phyloP scores from a whole-genome alignment of 2,329 filamentous ascomycete species.

The Drechslerella dactyloides region DNA sequence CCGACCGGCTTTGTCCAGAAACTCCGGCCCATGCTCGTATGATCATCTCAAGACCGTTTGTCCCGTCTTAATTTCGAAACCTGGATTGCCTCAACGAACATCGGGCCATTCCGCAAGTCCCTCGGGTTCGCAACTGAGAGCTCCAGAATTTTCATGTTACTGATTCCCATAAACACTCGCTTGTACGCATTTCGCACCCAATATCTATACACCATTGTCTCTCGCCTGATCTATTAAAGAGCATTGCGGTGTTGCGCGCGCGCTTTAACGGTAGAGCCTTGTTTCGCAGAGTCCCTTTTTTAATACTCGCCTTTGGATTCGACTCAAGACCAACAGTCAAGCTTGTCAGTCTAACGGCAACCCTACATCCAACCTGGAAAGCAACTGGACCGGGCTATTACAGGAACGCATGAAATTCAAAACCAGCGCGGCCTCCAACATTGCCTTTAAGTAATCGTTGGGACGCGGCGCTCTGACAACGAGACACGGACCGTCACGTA shows the following conservation, averaged over 20 bases:
- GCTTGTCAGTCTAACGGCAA: not conserved
- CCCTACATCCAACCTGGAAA: constrained; percentile 15
- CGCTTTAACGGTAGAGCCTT: not conserved
- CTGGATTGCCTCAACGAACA: not conserved
- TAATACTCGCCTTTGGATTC: not conserved
- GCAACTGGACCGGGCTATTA: constrained; percentile 17
- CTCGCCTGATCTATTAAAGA: not conserved
- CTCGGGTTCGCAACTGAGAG: no score
- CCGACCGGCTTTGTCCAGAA: not conserved
- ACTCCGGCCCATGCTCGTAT: not conserved
- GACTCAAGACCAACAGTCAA: not conserved
- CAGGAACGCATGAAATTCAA: not conserved
- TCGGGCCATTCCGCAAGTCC: no score
- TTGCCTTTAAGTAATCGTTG: not conserved
- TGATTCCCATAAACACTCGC: not conserved
- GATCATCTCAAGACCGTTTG: not conserved
- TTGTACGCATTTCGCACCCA: not conserved
- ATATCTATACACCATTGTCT: not conserved
- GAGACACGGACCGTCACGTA: constrained; percentile 1
- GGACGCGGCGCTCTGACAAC: not conserved
- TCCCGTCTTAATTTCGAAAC: not conserved
- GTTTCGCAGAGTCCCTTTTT: constrained; percentile 21
- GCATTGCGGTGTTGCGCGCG: constrained; percentile 7
- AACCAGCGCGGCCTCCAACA: not conserved
- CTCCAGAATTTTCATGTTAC: not conserved